Base-by-base conservation (phyloP, 495 filamentous ascomycete genomes). In the Articulospora tetracladia region DNA sequence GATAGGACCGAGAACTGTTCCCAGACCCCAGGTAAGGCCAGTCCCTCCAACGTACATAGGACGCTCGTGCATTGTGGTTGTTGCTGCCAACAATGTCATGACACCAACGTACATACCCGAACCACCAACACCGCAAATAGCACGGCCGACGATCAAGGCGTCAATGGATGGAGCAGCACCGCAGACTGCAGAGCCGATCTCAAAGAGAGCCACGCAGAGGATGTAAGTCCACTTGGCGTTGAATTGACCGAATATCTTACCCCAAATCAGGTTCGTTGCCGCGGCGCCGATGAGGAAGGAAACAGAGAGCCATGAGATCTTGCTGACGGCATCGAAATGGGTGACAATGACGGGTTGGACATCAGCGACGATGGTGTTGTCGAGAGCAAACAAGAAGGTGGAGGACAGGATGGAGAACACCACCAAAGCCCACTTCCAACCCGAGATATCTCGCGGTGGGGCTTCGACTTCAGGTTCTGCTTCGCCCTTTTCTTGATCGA, bases 281-380 rank as follows among this genome's bases (percentile, higher is more conserved):
- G 77, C 73, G 1, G 76, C 73, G 23, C 75, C 76, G 0, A 88
- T 66, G 0, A 77, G 66, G 61, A 86, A 86, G 7, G 79, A 76
- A 4, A 82, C 73, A 0, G 74, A 73, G 24, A 86, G 65, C 85
- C 85, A 88, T 32, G 77, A 61, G 8, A 88, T 67, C 59, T 83
- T 81, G 3, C 75, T 71, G n/a, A 83, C 71, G 22, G 76, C 66
- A 11, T 76, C 73, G 32, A 87, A 82, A 0, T 58, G 39, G 25
- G 73, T 70, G 48, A 86, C 67, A 19, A 87, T 78, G 2, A 71
- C 69, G 6, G 77, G 76, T 66, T 85, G 83, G 12, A 87, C 70
- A 59, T 83, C 77, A 23, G 85, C 85, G 4, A 83, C 82, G 24
- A 87, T 83, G 49, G 83, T 87, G 32, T 81, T 68, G 54, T 68